These are phyloP conservation scores for Talaromyces sp. DNA, from an alignment of 2,329 filamentous ascomycete species.

Conservation along the genomic window DNA sequence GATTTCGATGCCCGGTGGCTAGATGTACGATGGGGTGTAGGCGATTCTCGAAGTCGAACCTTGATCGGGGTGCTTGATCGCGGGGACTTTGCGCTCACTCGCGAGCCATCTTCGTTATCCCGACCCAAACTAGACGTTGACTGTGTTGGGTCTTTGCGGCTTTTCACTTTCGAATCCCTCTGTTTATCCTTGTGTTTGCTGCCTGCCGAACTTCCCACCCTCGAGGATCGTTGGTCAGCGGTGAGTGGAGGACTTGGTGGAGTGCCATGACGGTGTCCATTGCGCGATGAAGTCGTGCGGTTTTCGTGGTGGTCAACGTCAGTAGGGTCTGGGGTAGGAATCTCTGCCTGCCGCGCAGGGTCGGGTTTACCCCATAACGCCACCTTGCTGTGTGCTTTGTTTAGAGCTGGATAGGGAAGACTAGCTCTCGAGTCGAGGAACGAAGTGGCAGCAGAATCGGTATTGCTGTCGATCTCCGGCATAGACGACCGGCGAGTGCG, in stretches of 20 bases:
- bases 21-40: conserved; percentile 36
- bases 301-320: conserved; percentile 51
- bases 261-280: conserved; percentile 33
- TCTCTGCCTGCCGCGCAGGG: conserved; percentile 34
- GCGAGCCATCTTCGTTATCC: conserved; percentile 40
- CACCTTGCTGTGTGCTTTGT: conserved; percentile 90
- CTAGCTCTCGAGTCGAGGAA: conserved; percentile 49
- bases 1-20: conserved; percentile 38
- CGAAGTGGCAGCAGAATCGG: conserved; percentile 34
- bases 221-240: conserved; percentile 41
- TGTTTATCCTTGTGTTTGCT: conserved; percentile 23
- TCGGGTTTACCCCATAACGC: conserved; percentile 61
- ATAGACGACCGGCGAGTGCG: conserved; percentile 21
- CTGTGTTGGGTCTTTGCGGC: conserved; percentile 38
- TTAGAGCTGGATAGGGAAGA: conserved; percentile 77
- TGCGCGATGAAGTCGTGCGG: conserved; percentile 31
- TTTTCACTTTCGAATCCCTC: conserved; percentile 38
- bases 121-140: conserved; percentile 45
- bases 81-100: conserved; percentile 35
- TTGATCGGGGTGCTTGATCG: conserved; percentile 42
- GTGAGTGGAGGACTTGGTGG: conserved; percentile 52
- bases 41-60: conserved; percentile 35
- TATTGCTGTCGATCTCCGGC: conserved; percentile 22
- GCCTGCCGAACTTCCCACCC: conserved; percentile 37
- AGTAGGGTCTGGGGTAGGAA: conserved; percentile 69